Base-by-base conservation (phyloP, 2,329 filamentous ascomycete species). In the Aspergillus pseudoterreus region DNA sequence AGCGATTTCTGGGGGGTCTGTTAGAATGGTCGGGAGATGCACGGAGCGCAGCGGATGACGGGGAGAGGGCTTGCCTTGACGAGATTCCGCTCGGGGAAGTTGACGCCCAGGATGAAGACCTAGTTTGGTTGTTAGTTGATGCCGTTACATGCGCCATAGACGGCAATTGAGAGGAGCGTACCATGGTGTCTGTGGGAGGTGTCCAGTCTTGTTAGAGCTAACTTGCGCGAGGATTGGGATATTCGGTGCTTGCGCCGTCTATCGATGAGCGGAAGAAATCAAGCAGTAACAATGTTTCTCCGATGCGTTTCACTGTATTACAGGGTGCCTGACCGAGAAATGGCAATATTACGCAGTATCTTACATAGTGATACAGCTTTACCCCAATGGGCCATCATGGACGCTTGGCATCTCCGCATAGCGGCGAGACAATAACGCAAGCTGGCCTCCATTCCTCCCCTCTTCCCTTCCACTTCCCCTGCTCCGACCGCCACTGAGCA, bases 21-120 rank as follows among this genome's bases (percentile, higher is more conserved):
- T 45, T 41, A 47, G 45, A 30, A 30, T 24, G 36, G 35, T 19
- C 22, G 14, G 21, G 17, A 36, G 19, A 47, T 49, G 30, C 19
- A 12, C 15, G 2, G 12, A 27, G 35, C 32, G 19, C 15, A 44
- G 58, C 53, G 58, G 58, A 50, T 47, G 33, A n/a, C 12, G 47
- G 32, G 6, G 42, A 14, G 43, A 22, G 44, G 56, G 51, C 75
- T 71, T 83, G 90, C 90, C 79, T 88, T 87, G 70, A 97, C 86
- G 67, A 96, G 82, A 72, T 86, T 86, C 65, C 78, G 76, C 76
- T 96, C 92, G 63, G 83, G 77, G 78, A 97, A 96, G 77, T 88
- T 92, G 77, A 89, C 79, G 64, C 90, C 89, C 67, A 92, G 80
- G 65, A 97, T 86, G 78, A 94, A 89, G 66, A 92, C 87, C 89